phyloP scores from a whole-genome alignment of 2,329 filamentous ascomycete species.

The Fonsecaea monophora region DNA sequence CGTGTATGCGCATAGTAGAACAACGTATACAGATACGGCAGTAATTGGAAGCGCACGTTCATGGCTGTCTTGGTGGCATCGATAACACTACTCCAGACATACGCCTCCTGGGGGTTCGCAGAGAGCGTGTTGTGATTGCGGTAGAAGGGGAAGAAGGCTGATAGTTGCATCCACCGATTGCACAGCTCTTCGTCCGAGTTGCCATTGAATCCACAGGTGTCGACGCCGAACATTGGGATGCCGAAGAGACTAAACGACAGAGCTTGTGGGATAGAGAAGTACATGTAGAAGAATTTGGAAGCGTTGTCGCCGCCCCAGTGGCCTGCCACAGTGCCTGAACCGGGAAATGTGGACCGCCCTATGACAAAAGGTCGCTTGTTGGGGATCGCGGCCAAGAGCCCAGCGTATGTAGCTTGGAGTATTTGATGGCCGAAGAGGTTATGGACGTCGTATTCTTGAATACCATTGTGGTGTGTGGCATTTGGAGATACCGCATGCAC shows the following conservation, averaged over 20 bases:
- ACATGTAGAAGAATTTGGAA: slow-evolving; percentile 75
- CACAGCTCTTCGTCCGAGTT: slow-evolving; percentile 74
- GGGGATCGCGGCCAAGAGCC: slow-evolving; percentile 68
- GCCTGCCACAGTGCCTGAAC: slow-evolving; percentile 75
- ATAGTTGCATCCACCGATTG: slow-evolving; percentile 74
- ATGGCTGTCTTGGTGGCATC: slow-evolving; percentile 71
- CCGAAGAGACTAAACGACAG: slow-evolving; percentile 76
- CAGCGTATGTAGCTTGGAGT: slow-evolving; percentile 76
- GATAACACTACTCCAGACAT: slow-evolving; percentile 70
- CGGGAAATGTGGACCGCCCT: slow-evolving; percentile 79
- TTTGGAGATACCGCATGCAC: slow-evolving; percentile 78
- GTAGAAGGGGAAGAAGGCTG: slow-evolving; percentile 79
- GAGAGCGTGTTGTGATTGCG: slow-evolving; percentile 74
- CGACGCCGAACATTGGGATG: slow-evolving; percentile 77
- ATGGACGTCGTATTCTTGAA: slow-evolving; percentile 79
- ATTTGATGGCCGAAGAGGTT: slow-evolving; percentile 79
- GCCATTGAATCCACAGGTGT: slow-evolving; percentile 73
- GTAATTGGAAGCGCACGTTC: slow-evolving; percentile 71
- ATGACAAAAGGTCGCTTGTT: slow-evolving; percentile 82
- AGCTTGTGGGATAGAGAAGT: slow-evolving; percentile 77
- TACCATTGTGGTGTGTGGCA: slow-evolving; percentile 75
- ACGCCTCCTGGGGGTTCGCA: slow-evolving; percentile 72
- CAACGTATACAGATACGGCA: slow-evolving; percentile 79
- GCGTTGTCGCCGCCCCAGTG: slow-evolving; percentile 84
- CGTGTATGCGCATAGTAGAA: slow-evolving; percentile 70